Evolutionary conservation across 768 basidiomycete species (phyloP), one percentile per base, ranked within the genome.

Genomic region (Pisolithus orientalis): DNA sequence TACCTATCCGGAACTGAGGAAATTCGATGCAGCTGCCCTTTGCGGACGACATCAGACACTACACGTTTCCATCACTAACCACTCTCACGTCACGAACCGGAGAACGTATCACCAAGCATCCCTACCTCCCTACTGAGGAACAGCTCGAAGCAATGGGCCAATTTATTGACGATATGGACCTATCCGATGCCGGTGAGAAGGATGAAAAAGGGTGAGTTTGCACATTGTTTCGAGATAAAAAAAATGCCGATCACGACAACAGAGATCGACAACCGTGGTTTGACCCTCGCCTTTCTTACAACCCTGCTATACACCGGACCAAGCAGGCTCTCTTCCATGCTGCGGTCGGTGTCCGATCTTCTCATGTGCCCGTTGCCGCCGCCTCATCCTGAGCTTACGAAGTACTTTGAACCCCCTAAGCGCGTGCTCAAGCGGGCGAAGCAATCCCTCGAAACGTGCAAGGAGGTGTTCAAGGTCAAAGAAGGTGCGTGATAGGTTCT

Each of bases 241-340:
- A 27, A 38, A 53, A 45, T 28, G 52, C 31, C 21, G 14, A 50
- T 17, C 8, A 16, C 25, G 34, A n/a, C 39, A 28, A 13, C 59
- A 92, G 90, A 13, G 73, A 77, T 39, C 79, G 75, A 9, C 59
- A 62, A 3, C 75, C 85, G 3, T 98, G 92, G 92, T 95, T 87
- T 63, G 82, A 87, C 53, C 77, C 85, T 0, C 71, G 75, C 3
- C 70, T 83, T 1, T 90, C 94, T 1, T 96, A 80, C 67, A 96
- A 95, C 60, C 94, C 95, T 1, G 81, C 89, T 4, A 75, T 96
- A 31, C 94, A 99, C 62, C 84, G 94, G 48, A 78, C 85, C 52
- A 95, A 94, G 65, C 93, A 96, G 72, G 94, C 94, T 11, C 82
- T 93, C 60, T 90, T 95, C 68, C 94, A 96, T 62, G 79, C 80